phyloP scores from a whole-genome alignment of 208 protist genomes.

The Blastocrithidia nonstop region DNA sequence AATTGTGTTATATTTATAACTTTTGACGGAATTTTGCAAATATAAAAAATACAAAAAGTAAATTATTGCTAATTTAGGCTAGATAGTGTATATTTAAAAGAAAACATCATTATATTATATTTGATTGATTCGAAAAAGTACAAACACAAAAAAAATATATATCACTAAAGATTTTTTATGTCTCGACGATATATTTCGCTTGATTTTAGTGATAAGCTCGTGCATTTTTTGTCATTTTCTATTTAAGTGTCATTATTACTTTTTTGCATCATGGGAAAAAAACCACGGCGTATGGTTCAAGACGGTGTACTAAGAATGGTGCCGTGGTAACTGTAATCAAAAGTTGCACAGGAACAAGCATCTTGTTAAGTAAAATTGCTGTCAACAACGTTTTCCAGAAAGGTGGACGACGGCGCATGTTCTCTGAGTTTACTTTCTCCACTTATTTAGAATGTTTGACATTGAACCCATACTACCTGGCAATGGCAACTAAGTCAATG shows the following conservation, averaged over 20 bases:
- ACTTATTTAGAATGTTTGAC: slow-evolving; percentile 16
- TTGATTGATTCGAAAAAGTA: not conserved
- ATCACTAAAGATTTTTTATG: no score
- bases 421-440: slow-evolving; percentile 4
- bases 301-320: slow-evolving; percentile 32
- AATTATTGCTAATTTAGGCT: not conserved
- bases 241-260: not conserved
- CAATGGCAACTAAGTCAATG: slow-evolving; percentile 47
- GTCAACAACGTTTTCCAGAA: slow-evolving; percentile 54
- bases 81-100: not conserved
- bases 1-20: no score
- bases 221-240: no score
- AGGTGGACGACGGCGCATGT: slow-evolving; percentile 14
- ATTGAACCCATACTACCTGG: slow-evolving; percentile 52
- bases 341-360: slow-evolving; percentile 55
- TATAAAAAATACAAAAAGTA: not conserved
- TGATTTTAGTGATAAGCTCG: no score
- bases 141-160: not conserved
- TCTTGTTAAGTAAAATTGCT: slow-evolving; percentile 68
- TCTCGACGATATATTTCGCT: no score
- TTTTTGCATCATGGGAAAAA: slow-evolving; percentile 13
- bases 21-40: not conserved
- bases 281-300: slow-evolving; percentile 43
- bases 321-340: slow-evolving; percentile 42
- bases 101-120: not conserved